Conservation (phyloP, 495 filamentous ascomycete species). For the Bathelium albidoporum region DNA sequence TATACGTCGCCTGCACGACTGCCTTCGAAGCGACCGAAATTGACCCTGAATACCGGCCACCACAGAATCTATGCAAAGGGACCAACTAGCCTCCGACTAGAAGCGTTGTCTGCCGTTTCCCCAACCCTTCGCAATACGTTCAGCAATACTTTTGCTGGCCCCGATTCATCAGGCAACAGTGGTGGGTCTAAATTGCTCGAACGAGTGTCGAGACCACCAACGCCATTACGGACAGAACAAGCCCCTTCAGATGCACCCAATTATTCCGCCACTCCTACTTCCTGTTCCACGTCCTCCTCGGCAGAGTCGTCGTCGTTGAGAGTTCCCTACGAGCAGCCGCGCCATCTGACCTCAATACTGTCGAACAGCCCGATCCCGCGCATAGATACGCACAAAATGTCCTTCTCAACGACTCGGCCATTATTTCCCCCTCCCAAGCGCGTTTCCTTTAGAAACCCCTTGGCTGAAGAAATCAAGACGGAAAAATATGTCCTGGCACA, state of each 20-base stretch:
- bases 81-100: conserved; percentile 43
- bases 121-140: conserved; percentile 77
- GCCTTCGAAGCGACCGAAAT: conserved; percentile 56
- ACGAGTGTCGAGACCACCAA: neutral
- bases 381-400: conserved; percentile 27
- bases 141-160: conserved; percentile 46
- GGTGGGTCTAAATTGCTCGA: neutral
- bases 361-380: conserved; percentile 28
- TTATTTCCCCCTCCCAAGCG: conserved; percentile 50
- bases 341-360: conserved; percentile 30
- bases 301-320: conserved; percentile 18
- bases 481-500: conserved; percentile 43
- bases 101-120: conserved; percentile 52
- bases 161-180: conserved; percentile 13
- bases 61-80: conserved; percentile 24
- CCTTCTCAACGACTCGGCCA: conserved; percentile 37
- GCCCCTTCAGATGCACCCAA: conserved; percentile 1
- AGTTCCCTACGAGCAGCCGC: conserved; percentile 28
- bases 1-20: conserved; percentile 28
- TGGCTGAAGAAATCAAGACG: conserved; percentile 48
- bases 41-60: conserved; percentile 66
- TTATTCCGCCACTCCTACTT: conserved; percentile 21
- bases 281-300: conserved; percentile 22
- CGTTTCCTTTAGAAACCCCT: conserved; percentile 42
- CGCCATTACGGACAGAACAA: neutral